phyloP scores from a whole-genome alignment of 2,329 filamentous ascomycete species.

The Fulvia fulva region DNA sequence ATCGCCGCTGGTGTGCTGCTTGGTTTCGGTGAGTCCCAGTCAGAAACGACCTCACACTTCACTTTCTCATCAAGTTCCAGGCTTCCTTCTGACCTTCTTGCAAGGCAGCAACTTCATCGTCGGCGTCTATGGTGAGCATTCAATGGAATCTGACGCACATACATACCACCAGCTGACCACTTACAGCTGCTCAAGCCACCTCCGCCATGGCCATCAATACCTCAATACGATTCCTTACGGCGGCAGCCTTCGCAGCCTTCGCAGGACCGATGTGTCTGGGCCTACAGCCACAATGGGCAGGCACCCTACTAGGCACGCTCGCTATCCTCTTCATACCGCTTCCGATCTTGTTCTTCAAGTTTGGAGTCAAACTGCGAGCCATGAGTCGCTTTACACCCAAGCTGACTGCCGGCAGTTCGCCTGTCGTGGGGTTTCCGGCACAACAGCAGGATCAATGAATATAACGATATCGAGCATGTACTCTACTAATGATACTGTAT shows the following conservation, averaged over 20 bases:
- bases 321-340: conserved; percentile 21
- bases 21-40: conserved; percentile 27
- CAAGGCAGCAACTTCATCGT: conserved; percentile 3
- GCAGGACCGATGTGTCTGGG: conserved; percentile 32
- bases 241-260: conserved; percentile 32
- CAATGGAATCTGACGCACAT: neutral
- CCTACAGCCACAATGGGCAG: conserved; percentile 28
- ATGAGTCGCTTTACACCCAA: conserved; percentile 12
- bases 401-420: neutral
- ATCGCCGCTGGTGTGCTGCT: conserved; percentile 37
- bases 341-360: conserved; percentile 22
- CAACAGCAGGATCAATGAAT: neutral
- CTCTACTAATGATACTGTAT: neutral
- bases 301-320: conserved; percentile 29
- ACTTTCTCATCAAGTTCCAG: neutral
- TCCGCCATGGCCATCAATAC: conserved; percentile 33
- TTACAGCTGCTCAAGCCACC: conserved; percentile 17
- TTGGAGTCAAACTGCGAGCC: conserved; percentile 20
- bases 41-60: neutral
- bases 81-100: conserved; percentile 2
- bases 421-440: neutral
- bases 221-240: conserved; percentile 31
- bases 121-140: conserved; percentile 5
- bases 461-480: neutral
- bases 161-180: neutral